Conservation (phyloP, 495 filamentous ascomycete genomes). For the Penicillium psychrofluorescens region DNA sequence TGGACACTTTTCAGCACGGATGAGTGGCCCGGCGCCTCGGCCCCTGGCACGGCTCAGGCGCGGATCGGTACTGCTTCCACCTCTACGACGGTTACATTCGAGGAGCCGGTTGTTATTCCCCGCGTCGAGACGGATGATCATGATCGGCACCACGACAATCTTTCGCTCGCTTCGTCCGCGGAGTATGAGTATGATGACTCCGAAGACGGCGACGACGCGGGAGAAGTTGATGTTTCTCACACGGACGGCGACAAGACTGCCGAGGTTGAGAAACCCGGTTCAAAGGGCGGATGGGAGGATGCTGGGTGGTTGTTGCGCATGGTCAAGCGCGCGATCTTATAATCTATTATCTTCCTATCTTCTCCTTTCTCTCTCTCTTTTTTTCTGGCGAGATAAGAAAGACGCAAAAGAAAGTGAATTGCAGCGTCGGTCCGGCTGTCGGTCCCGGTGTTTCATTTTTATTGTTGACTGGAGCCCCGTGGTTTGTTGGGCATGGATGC, state of each 20-base stretch:
- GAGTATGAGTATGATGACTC: conserved; percentile 1
- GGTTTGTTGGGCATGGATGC: no score
- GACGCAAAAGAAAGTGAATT: no score
- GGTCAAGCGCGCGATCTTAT: conserved; percentile 64
- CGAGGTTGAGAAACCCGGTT: conserved; percentile 31
- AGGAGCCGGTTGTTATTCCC: conserved; percentile 5
- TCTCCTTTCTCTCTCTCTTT: neutral
- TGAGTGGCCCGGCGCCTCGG: conserved; percentile 34
- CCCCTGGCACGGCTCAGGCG: neutral
- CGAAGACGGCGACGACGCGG: conserved; percentile 1
- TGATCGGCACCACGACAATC: conserved; percentile 3
- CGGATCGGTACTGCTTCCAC: conserved; percentile 44
- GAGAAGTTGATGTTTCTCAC: conserved; percentile 15
- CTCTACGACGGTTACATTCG: conserved; percentile 33
- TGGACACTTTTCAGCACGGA: conserved; percentile 74
- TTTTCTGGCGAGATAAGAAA: neutral
- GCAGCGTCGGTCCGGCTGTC: no score
- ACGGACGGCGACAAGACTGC: conserved; percentile 18
- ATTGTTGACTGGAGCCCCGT: no score
- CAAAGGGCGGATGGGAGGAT: conserved; percentile 69
- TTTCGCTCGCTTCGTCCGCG: conserved; percentile 7
- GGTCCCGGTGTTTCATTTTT: no score
- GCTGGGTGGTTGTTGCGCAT: conserved; percentile 78
- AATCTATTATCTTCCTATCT: conserved; percentile 9
- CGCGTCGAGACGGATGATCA: neutral